phyloP scores from a whole-genome alignment of 306 rosid genomes.

The Chamaecrista fasciculata region DNA sequence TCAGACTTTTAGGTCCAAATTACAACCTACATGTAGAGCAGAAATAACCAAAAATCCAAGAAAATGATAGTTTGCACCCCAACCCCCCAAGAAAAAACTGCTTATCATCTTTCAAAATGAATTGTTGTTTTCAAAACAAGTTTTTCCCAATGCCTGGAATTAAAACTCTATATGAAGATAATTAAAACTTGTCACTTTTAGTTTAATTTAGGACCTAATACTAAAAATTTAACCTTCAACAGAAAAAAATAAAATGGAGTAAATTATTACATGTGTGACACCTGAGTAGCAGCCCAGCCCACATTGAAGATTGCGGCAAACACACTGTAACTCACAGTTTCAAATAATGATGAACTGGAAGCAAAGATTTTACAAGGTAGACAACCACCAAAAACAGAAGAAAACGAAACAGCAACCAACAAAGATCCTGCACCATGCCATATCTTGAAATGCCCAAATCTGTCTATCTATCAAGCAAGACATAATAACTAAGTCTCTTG shows the following conservation, averaged over 20 bases:
- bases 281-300: slow-evolving; percentile 99
- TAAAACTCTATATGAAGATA: neutral
- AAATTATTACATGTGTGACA: slow-evolving; percentile 85
- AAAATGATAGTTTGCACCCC: neutral
- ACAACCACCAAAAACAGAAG: slow-evolving; percentile 95
- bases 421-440: slow-evolving; percentile 98
- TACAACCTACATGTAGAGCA: neutral
- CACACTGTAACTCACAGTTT: slow-evolving; percentile 78
- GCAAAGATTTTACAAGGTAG: slow-evolving; percentile 65
- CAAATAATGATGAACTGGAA: slow-evolving; percentile 48
- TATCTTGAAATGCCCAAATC: slow-evolving; percentile 92
- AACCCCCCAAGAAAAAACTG: neutral
- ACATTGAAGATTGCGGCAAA: slow-evolving; percentile 92
- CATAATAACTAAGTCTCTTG: slow-evolving; percentile 22
- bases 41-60: neutral
- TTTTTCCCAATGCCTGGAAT: neutral
- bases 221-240: slow-evolving; percentile 10
- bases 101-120: neutral
- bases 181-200: neutral
- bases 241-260: slow-evolving; percentile 12
- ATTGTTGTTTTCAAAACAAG: neutral
- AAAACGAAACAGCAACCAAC: slow-evolving; percentile 93
- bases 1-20: slow-evolving; percentile 2
- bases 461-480: slow-evolving; percentile 74
- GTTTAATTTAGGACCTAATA: slow-evolving; percentile 12